Conservation (phyloP, 2,329 filamentous ascomycete species). For the Beauveria sp. region DNA sequence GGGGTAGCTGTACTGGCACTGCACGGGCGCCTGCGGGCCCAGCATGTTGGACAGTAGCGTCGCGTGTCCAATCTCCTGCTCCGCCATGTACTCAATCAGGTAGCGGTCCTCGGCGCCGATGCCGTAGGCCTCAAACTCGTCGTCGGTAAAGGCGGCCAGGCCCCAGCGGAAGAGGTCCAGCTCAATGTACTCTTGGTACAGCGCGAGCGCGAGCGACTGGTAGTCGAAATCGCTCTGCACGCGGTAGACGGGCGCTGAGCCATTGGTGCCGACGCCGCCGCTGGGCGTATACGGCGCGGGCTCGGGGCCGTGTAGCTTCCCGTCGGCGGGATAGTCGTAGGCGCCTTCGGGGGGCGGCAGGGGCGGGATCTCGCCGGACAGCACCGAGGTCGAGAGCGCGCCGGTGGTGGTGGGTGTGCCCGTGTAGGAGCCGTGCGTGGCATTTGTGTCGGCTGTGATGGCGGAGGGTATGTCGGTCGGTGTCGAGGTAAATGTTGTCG, state of each 20-base stretch:
- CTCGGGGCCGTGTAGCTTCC: constrained; percentile 56
- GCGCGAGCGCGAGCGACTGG: constrained; percentile 63
- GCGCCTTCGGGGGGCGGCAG: constrained; percentile 39
- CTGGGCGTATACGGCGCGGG: constrained; percentile 66
- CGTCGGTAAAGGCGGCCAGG: constrained; percentile 56
- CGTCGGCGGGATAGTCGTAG: constrained; percentile 65
- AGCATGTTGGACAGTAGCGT: constrained; percentile 72
- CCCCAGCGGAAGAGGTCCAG: constrained; percentile 76
- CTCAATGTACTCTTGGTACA: constrained; percentile 82
- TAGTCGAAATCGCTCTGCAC: constrained; percentile 79
- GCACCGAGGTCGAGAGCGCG: constrained; percentile 50
- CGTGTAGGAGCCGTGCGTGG: constrained; percentile 55
- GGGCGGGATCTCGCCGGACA: constrained; percentile 45
- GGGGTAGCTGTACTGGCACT: constrained; percentile 79
- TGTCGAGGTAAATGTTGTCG: not conserved
- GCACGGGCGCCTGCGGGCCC: constrained; percentile 58
- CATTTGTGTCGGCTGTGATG: not conserved
- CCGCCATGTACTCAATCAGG: constrained; percentile 67
- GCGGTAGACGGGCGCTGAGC: constrained; percentile 64
- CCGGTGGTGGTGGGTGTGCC: constrained; percentile 64
- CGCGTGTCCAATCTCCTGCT: constrained; percentile 72
- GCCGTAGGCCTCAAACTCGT: constrained; percentile 62
- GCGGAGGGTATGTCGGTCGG: not conserved
- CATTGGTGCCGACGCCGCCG: constrained; percentile 71
- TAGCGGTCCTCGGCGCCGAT: constrained; percentile 62